Evolutionary conservation across 352 stramenopile species (phyloP).

Genomic region (Phytophthora macrochlamydospora): DNA sequence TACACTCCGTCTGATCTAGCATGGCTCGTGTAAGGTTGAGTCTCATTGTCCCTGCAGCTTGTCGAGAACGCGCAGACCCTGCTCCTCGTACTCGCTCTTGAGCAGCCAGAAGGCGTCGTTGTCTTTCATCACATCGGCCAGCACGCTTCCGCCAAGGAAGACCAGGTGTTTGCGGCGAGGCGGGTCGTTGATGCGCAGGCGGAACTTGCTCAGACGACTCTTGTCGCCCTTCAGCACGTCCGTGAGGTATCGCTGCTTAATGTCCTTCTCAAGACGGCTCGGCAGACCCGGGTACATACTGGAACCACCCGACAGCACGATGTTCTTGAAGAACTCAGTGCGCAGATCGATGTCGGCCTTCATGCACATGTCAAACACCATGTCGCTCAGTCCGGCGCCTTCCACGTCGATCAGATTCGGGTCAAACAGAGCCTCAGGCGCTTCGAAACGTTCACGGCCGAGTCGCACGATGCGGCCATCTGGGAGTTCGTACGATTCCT

Average conservation of each 20-base stretch:
- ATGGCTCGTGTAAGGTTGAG: slow-evolving; percentile 14
- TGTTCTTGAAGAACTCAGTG: slow-evolving; percentile 98
- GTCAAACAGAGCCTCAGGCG: slow-evolving; percentile 96
- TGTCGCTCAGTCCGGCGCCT: slow-evolving; percentile 94
- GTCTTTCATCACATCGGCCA: slow-evolving; percentile 95
- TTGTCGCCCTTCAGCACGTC: slow-evolving; percentile 90
- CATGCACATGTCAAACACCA: slow-evolving; percentile 98
- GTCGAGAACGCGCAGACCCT: slow-evolving; percentile 86
- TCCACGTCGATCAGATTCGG: slow-evolving; percentile 97
- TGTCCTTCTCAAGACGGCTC: slow-evolving; percentile 93
- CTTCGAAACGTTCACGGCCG: slow-evolving; percentile 95
- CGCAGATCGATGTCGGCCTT: slow-evolving; percentile 95
- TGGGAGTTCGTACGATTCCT: slow-evolving; percentile 94
- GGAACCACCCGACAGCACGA: slow-evolving; percentile 93
- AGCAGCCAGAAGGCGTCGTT: slow-evolving; percentile 95
- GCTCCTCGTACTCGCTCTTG: slow-evolving; percentile 95
- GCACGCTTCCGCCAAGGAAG: slow-evolving; percentile 93
- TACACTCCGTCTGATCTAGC: slow-evolving; percentile 16
- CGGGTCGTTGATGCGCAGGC: slow-evolving; percentile 95
- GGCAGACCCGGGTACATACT: slow-evolving; percentile 97
- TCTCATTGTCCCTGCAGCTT: slow-evolving; percentile 62
- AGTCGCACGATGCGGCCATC: slow-evolving; percentile 96
- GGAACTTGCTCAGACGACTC: slow-evolving; percentile 92
- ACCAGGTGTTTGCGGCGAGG: slow-evolving; percentile 96
- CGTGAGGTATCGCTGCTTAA: slow-evolving; percentile 62